Evolutionary conservation across 345 rosid genomes (phyloP), one percentile per base, ranked within the genome.

Genomic region (Raphanus sativus): DNA sequence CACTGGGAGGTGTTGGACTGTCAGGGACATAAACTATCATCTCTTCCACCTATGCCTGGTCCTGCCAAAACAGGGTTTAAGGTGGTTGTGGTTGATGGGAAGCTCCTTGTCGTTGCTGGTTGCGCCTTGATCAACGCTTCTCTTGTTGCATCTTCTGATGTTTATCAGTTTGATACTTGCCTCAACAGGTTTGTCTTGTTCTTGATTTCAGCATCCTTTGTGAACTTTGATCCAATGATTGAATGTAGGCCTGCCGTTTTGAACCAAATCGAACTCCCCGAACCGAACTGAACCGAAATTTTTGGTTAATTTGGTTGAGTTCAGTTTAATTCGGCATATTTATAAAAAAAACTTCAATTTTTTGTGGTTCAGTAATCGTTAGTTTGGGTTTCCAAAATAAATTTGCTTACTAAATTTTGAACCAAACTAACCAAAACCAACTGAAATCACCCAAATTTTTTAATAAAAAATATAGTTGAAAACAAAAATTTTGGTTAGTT

Each of bases 1-100:
- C 94, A 78, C 4, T 95, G 99, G 99, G 94, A 89, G 83, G 96
- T 90, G 62, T 81, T 89, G 78, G 90, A 91, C 81, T 62, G 1
- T 45, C 54, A 13, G 16, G 54, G 54, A 45, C 54, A 2, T 45
- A 87, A 80, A 75, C 87, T 77, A 56, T 78, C 75, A 45, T 45
- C 54, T 45, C 54, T 45, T 45, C 54, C 54, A 45, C 54, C 54
- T 12, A 45, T 45, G 7, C 54, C 54, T 1, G 54, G 54, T 45
- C 54, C 54, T 45, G 54, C 54, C 0, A 45, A 45, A 1, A 12
- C 54, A 45, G 54, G 54, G 15, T 45, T 45, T 45, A 45, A 45
- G 54, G 54, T 45, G 16, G 54, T 45, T 45, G 54, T 45, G 16
- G 16, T 45, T 50, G 55, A n/a, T n/a, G 55, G 55, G 8, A 50